Evolutionary conservation across 352 stramenopile genomes (phyloP), one percentile per base, ranked within the genome.

Genomic region (Phytopythium montanum): DNA sequence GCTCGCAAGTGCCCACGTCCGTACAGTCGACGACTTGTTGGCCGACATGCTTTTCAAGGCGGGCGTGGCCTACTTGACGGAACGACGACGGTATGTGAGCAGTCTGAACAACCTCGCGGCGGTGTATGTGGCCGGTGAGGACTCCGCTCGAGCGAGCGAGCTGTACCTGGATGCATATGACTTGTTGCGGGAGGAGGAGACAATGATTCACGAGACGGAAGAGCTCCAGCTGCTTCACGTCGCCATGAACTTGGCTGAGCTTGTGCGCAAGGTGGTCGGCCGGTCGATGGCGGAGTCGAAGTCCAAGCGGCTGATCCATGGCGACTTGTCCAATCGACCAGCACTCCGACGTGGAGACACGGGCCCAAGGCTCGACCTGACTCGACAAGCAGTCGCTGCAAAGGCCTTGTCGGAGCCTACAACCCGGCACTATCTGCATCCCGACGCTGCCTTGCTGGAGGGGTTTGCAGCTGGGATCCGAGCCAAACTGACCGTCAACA

Each of bases 1-100:
- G 41, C 41, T 46, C 12, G 41, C 26, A 21, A 23, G 45, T 13
- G 45, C 23, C 7, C 88, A 97, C 62, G 81, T 98, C 19, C 82
- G 84, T 6, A 61, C 25, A 14, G 36, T 56, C 31, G 44, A 34
- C 61, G 60, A 41, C 64, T 69, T 45, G 2, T 63, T 60, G 67
- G 60, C 51, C 0, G 53, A 48, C 29, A 62, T 89, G 19, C 70
- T 59, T 14, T 49, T 14, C 19, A 59, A 29, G 2, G 41, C 41
- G n/a, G 8, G 18, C 18, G n/a, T 14, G 25, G n/a, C 13, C 23
- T 52, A 33, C 25, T 12, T 2, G 6, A 52, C 3, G 1, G 25
- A 10, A 34, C 45, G 45, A 21, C 45, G 45, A 29, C 1, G 7
- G 7, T 52, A 52, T 21, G 26, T 34, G 3, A 5, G 12, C 4